phyloP scores from a whole-genome alignment of 371 early-diverging fungal genomes.

The Mortierella sp. region DNA sequence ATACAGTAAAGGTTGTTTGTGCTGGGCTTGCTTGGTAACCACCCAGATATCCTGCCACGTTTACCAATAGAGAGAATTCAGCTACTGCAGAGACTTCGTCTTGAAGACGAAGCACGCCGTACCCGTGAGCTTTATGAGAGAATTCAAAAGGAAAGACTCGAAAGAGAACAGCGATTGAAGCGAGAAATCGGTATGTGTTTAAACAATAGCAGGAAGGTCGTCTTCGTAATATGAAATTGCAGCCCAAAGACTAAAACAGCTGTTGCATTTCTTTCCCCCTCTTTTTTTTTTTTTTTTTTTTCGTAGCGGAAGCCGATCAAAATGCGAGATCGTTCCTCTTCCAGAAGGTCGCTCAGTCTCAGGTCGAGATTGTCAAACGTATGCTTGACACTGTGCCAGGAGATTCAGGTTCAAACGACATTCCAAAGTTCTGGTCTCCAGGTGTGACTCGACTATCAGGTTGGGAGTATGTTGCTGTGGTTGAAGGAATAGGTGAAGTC shows the following conservation, averaged over 20 bases:
- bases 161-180: slow-evolving; percentile 32
- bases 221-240: too few relatives aligned
- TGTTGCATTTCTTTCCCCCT: neutral
- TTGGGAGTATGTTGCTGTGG: slow-evolving; percentile 34
- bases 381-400: slow-evolving; percentile 30
- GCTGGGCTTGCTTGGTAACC: neutral
- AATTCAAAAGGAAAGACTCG: slow-evolving; percentile 26
- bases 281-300: neutral
- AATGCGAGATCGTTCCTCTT: slow-evolving; percentile 40
- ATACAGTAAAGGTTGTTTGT: neutral
- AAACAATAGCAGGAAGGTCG: too few relatives aligned
- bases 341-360: slow-evolving; percentile 6
- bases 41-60: too few relatives aligned
- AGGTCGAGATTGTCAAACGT: slow-evolving; percentile 25
- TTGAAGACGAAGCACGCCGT: slow-evolving; percentile 45
- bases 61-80: slow-evolving; percentile 29
- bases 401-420: slow-evolving; percentile 8
- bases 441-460: slow-evolving; percentile 27
- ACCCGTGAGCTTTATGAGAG: slow-evolving; percentile 24
- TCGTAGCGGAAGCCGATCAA: slow-evolving; percentile 39
- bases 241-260: too few relatives aligned
- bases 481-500: slow-evolving; percentile 11
- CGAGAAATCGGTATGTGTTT: slow-evolving; percentile 35
- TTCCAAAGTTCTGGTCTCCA: slow-evolving; percentile 18
- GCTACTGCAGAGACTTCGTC: slow-evolving; percentile 30